These are phyloP conservation scores for Lepiota brunneoincarnata DNA, from an alignment of 768 basidiomycete genomes.

Conservation along the genomic window DNA sequence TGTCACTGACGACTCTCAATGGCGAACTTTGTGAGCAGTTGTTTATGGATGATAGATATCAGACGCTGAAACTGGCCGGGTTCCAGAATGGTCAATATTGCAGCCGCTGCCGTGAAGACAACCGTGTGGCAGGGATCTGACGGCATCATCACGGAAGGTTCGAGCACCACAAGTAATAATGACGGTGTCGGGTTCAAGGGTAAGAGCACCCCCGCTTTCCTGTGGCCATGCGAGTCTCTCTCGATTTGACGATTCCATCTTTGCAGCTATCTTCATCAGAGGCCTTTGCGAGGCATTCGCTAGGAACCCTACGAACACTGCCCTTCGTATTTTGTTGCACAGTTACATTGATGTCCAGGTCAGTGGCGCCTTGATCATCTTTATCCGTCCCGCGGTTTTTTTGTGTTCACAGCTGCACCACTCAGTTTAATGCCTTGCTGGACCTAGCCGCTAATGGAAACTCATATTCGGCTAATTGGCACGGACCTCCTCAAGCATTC, in stretches of 20 bases:
- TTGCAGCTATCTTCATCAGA: constrained; percentile 40
- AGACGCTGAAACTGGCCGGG: neutral
- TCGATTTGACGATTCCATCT: neutral
- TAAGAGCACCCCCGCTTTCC: constrained; percentile 17
- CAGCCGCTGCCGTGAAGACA: constrained; percentile 41
- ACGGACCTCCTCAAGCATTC: constrained; percentile 41
- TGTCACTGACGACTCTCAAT: constrained; percentile 38
- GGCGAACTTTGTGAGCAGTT: constrained; percentile 37
- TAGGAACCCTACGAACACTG: constrained; percentile 33
- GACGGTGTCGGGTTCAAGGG: constrained; percentile 55
- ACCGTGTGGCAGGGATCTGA: constrained; percentile 44
- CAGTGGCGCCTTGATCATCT: constrained; percentile 10
- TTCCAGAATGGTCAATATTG: constrained; percentile 21
- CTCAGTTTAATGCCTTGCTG: constrained; percentile 47
- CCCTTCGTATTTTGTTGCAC: constrained; percentile 38
- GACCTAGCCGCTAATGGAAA: constrained; percentile 42
- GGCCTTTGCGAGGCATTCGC: constrained; percentile 44
- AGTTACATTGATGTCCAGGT: constrained; percentile 55
- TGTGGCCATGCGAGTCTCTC: neutral
- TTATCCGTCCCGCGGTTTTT: neutral
- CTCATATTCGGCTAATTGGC: constrained; percentile 45
- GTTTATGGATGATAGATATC: neutral
- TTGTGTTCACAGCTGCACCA: neutral
- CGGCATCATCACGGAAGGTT: constrained; percentile 53
- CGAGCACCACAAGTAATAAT: constrained; percentile 35